A percentile compares a stretch with the other conserved stretches of the same genome.
phyloP scores from a whole-genome alignment of 306 rosid species.

The Prunus kanzakura region DNA sequence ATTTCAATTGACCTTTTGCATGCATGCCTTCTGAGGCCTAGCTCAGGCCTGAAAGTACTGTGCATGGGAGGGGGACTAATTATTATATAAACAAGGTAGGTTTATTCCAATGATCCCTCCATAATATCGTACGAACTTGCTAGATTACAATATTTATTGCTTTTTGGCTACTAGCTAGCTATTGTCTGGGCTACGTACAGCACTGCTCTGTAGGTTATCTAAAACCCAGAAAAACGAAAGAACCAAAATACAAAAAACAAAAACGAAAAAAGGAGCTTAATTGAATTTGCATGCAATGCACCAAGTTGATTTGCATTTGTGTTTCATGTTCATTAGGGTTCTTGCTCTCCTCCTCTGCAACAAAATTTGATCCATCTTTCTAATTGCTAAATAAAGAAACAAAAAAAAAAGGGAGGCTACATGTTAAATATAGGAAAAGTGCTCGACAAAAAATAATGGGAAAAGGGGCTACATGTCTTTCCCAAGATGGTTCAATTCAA shows the following conservation, averaged over 20 bases:
- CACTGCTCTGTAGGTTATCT: neutral
- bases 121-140: neutral
- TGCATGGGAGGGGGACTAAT: neutral
- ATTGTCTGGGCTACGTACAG: neutral
- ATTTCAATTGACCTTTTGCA: slow-evolving; percentile 2
- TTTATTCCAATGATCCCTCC: slow-evolving; percentile 1
- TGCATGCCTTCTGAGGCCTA: slow-evolving; percentile 1
- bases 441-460: neutral
- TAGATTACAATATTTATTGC: neutral
- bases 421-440: neutral
- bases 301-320: neutral
- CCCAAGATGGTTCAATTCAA: neutral
- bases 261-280: neutral
- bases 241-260: neutral
- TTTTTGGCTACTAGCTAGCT: neutral
- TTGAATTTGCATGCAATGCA: neutral
- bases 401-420: neutral
- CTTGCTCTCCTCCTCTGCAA: too few relatives aligned
- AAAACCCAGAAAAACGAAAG: neutral
- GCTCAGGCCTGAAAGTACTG: neutral
- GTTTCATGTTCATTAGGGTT: too few relatives aligned
- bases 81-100: neutral
- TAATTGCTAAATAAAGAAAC: neutral
- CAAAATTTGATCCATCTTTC: neutral
- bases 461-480: neutral